These are phyloP conservation scores for Drechslera avenae DNA, from an alignment of 2,329 filamentous ascomycete genomes.

Conservation along the genomic window DNA sequence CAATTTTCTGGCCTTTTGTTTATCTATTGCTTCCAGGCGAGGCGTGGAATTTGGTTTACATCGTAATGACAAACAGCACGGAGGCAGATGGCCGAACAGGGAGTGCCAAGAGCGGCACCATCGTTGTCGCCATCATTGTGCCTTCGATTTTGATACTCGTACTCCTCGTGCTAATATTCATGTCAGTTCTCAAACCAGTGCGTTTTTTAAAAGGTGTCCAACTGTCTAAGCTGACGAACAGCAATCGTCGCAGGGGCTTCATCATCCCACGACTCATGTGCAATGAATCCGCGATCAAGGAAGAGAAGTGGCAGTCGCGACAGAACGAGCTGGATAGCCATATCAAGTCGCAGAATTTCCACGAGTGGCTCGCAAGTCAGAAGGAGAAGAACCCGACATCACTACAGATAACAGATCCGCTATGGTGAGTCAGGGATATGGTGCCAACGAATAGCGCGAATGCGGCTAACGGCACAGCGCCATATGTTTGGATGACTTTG, in stretches of 20 bases:
- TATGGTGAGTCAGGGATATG: constrained; percentile 29
- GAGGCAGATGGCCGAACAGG: constrained; percentile 1
- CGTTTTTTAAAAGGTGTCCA: neutral
- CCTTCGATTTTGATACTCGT: constrained; percentile 40
- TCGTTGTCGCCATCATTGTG: constrained; percentile 40
- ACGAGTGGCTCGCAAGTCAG: constrained; percentile 40
- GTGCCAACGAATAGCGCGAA: neutral
- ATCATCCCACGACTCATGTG: constrained; percentile 25
- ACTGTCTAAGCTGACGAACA: constrained; percentile 13
- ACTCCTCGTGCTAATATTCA: constrained; percentile 35
- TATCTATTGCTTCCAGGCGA: neutral
- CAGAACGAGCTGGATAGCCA: constrained; percentile 36
- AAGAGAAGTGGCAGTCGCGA: constrained; percentile 34
- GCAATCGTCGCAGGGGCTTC: constrained; percentile 29
- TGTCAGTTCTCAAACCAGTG: constrained; percentile 26
- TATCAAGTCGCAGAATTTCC: constrained; percentile 40
- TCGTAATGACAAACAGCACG: constrained; percentile 23
- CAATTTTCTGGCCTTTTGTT: too few species aligned
- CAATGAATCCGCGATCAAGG: constrained; percentile 22
- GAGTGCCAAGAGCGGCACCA: constrained; percentile 16
- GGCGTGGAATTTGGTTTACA: neutral
- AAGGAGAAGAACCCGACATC: constrained; percentile 26
- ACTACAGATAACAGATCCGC: constrained; percentile 22
- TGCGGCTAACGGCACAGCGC: constrained; percentile 30
- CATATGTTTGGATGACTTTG: constrained; percentile 47